A percentile compares a stretch with the other conserved stretches of the same genome.
Conservation (phyloP, 371 early-diverging fungal genomes). For the Saksenaea oblongispora region DNA sequence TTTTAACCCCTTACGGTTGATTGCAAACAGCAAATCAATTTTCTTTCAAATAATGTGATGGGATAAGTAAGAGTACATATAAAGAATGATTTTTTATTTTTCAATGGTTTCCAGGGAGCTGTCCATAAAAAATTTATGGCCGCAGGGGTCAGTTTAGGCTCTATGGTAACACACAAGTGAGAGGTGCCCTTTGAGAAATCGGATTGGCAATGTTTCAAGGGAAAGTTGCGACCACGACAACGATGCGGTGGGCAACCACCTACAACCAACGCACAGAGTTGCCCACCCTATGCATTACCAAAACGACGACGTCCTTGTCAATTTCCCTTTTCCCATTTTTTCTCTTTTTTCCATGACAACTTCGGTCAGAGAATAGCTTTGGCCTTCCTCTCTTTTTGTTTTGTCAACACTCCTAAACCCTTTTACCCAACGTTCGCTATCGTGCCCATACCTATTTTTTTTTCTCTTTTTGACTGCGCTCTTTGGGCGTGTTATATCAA, state of each 20-base stretch:
- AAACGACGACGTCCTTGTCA: constrained; percentile 6
- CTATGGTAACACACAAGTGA: not conserved
- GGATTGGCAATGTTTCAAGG: constrained; percentile 30
- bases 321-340: constrained; percentile 11
- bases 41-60: not conserved
- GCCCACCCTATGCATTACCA: constrained; percentile 5
- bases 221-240: constrained; percentile 18
- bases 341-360: constrained; percentile 3
- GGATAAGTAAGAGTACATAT: not conserved
- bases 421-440: not conserved
- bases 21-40: not conserved
- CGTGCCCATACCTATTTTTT: constrained; percentile 4
- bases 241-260: constrained; percentile 13
- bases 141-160: constrained; percentile 4
- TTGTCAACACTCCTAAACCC: constrained; percentile 1
- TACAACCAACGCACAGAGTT: constrained; percentile 8
- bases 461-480: constrained; percentile 9
- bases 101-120: not conserved
- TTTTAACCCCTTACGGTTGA: not conserved
- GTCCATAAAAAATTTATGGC: not conserved
- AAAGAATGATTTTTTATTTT: not conserved
- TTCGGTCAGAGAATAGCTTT: not conserved
- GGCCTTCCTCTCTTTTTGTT: not conserved
- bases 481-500: constrained; percentile 1
- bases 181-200: constrained; percentile 4